phyloP scores from a whole-genome alignment of 2,329 filamentous ascomycete species.

The Fusarium sp. region DNA sequence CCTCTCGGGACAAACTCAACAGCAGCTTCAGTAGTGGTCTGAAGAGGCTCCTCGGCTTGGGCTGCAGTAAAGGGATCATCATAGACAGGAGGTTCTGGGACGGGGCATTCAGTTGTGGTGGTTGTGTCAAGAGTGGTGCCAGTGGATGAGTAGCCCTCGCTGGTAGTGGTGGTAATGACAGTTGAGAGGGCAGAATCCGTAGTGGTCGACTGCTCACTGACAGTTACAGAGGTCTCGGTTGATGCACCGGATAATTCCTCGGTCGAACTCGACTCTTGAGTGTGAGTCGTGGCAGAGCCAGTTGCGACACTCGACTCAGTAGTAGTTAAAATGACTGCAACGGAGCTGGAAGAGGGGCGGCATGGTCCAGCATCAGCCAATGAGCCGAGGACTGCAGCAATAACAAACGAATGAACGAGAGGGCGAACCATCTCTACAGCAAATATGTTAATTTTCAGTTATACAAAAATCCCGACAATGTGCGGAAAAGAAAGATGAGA shows the following conservation, averaged over 20 bases:
- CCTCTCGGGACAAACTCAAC: neutral
- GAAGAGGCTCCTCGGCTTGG: neutral
- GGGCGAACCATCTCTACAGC: slow-evolving; percentile 14
- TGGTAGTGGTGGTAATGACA: neutral
- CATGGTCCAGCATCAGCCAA: slow-evolving; percentile 20
- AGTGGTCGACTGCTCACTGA: neutral
- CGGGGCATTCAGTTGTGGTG: neutral
- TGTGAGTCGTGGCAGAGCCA: neutral
- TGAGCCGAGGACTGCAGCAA: slow-evolving; percentile 10
- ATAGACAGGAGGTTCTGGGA: neutral
- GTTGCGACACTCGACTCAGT: neutral
- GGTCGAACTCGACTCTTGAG: neutral
- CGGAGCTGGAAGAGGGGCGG: slow-evolving; percentile 2
- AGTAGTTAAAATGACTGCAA: neutral
- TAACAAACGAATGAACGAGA: slow-evolving; percentile 21
- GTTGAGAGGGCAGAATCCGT: neutral
- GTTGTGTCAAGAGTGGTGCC: neutral
- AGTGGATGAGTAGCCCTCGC: neutral
- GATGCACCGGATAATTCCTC: neutral
- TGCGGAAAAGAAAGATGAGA: neutral
- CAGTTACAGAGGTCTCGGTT: neutral
- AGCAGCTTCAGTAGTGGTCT: neutral
- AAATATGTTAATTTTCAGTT: neutral
- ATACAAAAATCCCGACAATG: neutral
- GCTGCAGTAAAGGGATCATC: neutral